Evolutionary conservation across 148 eudicot genomes (phyloP), one percentile per base, ranked within the genome.

Genomic region (Rhododendron mucronatum): DNA sequence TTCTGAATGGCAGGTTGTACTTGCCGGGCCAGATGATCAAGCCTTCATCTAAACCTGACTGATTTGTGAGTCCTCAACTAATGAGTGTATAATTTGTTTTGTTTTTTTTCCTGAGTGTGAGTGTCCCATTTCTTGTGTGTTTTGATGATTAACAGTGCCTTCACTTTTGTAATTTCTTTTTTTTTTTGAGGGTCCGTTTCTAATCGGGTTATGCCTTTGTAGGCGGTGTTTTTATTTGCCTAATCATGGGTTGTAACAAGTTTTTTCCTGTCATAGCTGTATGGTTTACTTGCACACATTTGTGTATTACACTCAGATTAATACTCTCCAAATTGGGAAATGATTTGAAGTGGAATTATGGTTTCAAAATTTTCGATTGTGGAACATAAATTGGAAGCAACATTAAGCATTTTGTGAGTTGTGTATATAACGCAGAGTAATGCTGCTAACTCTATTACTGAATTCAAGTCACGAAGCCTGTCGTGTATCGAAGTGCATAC

Each of bases 171-270:
- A 77, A 75, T 84, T 82, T 83, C 84, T 61, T 28, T 71, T 30
- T 65, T 23, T 26, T 12, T 65, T n/a, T 44, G 7, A 7, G 30
- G 28, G 77, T 82, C 82, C 21, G 0, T 55, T 71, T 84, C 86
- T 85, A 88, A 86, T 88, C 67, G 87, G 83, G 91, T 93, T 87
- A 81, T 90, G 88, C 82, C 79, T 87, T 87, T 90, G 91, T 90
- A 93, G 98, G 96, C 98, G 89, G 92, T 82, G 91, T 92, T 95
- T 93, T 94, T 88, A 77, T 89, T 95, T 93, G 98, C 95, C 98
- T 95, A 89, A 86, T 90, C 88, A 85, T 76, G 88, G 91, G 89
- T 90, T 91, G 94, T 93, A 89, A 86, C 88, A 80, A 86, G 84
- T 88, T 55, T 78, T 41, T 81, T 41, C 75, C 59, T 71, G 59